Conservation (phyloP, 345 rosid species). For the Rhodomyrtus tomentosa region DNA sequence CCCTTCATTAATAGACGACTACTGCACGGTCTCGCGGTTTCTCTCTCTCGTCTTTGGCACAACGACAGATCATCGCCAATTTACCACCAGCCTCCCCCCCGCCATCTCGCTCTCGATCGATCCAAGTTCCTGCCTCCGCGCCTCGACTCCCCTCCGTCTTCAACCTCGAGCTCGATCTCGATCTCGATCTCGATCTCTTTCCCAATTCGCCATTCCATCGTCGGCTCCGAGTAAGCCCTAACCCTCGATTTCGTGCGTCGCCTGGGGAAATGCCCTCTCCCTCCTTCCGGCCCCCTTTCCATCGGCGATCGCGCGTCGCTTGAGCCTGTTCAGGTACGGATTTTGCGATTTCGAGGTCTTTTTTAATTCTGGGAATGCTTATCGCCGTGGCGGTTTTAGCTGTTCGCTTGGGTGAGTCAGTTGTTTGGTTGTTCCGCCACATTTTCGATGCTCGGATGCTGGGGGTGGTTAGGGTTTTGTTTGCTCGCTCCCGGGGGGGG, state of each 20-base stretch:
- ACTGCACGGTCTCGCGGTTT: neutral
- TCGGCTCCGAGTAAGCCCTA: neutral
- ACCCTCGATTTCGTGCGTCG: neutral
- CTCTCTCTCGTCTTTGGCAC: neutral
- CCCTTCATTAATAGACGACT: neutral
- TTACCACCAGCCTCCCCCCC: neutral
- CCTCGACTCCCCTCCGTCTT: neutral
- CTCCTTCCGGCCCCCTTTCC: neutral
- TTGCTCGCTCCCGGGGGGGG: neutral
- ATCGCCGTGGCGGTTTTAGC: neutral
- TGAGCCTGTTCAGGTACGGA: neutral
- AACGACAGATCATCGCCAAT: neutral
- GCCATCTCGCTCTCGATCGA: neutral
- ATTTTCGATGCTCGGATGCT: neutral
- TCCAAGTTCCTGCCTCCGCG: no score
- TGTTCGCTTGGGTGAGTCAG: neutral
- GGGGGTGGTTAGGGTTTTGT: neutral
- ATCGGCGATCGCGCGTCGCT: neutral
- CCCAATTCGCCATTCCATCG: neutral
- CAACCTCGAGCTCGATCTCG: neutral
- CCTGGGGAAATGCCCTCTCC: neutral
- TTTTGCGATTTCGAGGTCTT: neutral
- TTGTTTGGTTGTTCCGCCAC: neutral
- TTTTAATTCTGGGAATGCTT: neutral
- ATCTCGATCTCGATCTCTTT: neutral